Evolutionary conservation across 2,329 filamentous ascomycete genomes (phyloP).

Genomic region (Knufia fluminis): DNA sequence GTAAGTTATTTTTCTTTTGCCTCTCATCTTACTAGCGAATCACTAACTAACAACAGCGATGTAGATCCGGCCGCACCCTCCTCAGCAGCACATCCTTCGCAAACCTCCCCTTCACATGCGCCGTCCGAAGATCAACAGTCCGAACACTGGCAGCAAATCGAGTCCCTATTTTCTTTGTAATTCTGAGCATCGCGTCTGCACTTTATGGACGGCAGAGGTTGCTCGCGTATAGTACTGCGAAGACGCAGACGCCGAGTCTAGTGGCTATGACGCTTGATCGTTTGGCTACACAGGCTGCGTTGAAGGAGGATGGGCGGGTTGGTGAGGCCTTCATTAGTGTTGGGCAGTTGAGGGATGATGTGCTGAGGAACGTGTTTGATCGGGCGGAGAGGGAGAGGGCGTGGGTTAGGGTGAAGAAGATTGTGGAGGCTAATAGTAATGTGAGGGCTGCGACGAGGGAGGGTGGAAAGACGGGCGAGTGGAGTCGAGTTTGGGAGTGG

Average conservation of each 20-base stretch:
- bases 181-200: conserved; percentile 36
- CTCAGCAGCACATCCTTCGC: conserved; percentile 85
- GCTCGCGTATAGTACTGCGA: conserved; percentile 53
- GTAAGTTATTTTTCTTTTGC: conserved; percentile 41
- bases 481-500: conserved; percentile 60
- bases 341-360: conserved; percentile 82
- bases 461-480: conserved; percentile 43
- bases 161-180: conserved; percentile 42
- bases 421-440: conserved; percentile 92
- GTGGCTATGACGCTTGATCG: conserved; percentile 78
- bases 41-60: conserved; percentile 21
- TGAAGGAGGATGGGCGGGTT: conserved; percentile 57
- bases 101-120: conserved; percentile 71
- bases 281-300: conserved; percentile 70
- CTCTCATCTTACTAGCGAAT: conserved; percentile 15
- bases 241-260: conserved; percentile 67
- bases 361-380: conserved; percentile 72
- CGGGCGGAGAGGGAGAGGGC: conserved; percentile 66
- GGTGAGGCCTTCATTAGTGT: conserved; percentile 76
- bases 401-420: conserved; percentile 71
- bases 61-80: conserved; percentile 48
- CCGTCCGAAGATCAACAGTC: conserved; percentile 38
- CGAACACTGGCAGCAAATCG: conserved; percentile 42
- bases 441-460: conserved; percentile 68
- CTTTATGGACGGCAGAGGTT: conserved; percentile 59